Base-by-base conservation (phyloP, 73 alveolate species). In the Paramecium biaurelia region DNA sequence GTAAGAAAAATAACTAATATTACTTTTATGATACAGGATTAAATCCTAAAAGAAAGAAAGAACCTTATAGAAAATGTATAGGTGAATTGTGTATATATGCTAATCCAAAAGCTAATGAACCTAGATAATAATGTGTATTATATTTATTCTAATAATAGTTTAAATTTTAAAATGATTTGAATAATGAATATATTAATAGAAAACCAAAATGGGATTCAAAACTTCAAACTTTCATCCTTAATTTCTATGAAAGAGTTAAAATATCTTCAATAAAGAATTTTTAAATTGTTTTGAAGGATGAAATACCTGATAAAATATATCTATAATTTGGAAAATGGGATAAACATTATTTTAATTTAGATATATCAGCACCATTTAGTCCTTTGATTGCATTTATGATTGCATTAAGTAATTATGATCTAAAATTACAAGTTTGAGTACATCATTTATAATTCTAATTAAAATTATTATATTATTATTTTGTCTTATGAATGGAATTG, bases 171-270 rank as follows among this genome's bases (percentile, higher is more conserved):
- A 74, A 23, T 24, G 45, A 41, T 37, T 3, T n/a, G 7, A 30
- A 23, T 34, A 26, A 49, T 87, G 92, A 87, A 49, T 87, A 18
- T 93, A 49, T 72, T 70, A 96, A 96, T 85, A 95, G 95, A 88
- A 96, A 95, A 24, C 97, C 98, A 4, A 95, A 95, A 59, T 96
- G 98, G 98, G 95, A 96, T 85, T 95, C 95, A 1, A 93, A 96
- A 67, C 95, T 95, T 1, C 92, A 96, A 72, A 96, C 98, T 15
- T 95, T 92, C 58, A 97, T 95, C 7, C 90, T 96, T 21, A 96
- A 96, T 85, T 96, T 96, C 85, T 95, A 96, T 92, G 98, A 97
- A 9, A 76, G 98, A 93, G 98, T 96, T 12, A 97, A 96, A 76
- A 95, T 85, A 30, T 97, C 97, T 30, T 84, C 96, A 14, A 97